Base-by-base conservation (phyloP, 306 rosid species). In the Rosa lucieae region DNA sequence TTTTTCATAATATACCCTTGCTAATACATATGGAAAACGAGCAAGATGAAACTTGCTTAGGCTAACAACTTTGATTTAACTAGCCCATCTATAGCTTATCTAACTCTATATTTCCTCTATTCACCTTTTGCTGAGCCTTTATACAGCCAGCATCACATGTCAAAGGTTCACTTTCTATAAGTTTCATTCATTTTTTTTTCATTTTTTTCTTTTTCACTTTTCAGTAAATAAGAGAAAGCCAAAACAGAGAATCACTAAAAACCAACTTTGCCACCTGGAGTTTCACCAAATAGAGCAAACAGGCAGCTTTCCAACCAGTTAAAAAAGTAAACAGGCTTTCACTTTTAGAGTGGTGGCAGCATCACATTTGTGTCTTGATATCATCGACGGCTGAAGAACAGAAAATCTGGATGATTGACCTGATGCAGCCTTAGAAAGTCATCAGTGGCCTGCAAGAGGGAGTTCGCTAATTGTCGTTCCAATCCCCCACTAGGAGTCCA, bases 351-450 rank as follows among this genome's bases (percentile, higher is more conserved):
- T 35, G 70, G 85, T 43, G 10, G 74, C 72, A 79, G 78, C 62
- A 80, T 75, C 80, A 80, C 47, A 12, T 76, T 72, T 52, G 63
- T 62, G 52, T 48, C 82, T 70, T 69, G 51, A 65, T 59, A 76
- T 86, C 83, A 84, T 78, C 87, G 73, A 6, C 91, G 92, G 84
- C 85, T 87, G 87, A 94, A 94, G 85, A 94, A 94, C 85, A 84
- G 70, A 84, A 94, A 92, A 89, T 94, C 98, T 7, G 98, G 97
- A 84, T 94, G 98, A 79, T 83, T 82, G 86, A 90, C 98, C 72
- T 78, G 84, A 84, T 20, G 96, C 82, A 0, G 73, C 73, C 97
- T 89, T 78, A 94, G 82, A 95, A 89, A 82, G 17, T 86, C 8
- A 47, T 89, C 96, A 26, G 94, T 94, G 18, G 3, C 79, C 86